Evolutionary conservation across 1,284 basidiomycete species (phyloP), one percentile per base, ranked within the genome.

Genomic region (Malassezia nana): DNA sequence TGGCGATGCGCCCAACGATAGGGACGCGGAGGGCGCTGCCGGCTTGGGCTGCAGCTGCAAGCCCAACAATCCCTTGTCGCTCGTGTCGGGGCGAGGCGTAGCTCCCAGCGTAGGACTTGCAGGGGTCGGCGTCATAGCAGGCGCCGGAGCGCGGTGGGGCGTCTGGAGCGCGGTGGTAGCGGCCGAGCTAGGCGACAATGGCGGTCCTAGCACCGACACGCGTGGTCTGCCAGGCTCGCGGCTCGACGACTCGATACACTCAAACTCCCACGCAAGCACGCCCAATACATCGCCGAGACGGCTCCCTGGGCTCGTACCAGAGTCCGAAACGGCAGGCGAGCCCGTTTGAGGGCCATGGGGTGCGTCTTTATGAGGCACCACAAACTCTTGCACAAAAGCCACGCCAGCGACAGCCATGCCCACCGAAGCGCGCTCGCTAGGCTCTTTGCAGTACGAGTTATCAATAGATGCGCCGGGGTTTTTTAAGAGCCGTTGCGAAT

Each of bases 361-460:
- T 5, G 28, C 29, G 26, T 58, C 61, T 8, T 69, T 65, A 24
- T 54, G 50, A 1, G 64, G 64, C n/a, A 75, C 66, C 46, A 76
- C 67, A 56, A 75, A 65, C 58, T 76, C 75, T 45, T 76, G 75
- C 6, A 76, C 58, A 53, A 75, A 67, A 16, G 74, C 72, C 41
- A 75, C 62, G 31, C 67, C 67, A 2, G 65, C 59, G 8, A 75
- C 61, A 10, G 65, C 74, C 59, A 74, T 66, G 8, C 65, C 65
- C 13, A 76, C 63, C 1, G 66, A 66, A 41, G 64, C 61, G 8
- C 73, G 69, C 59, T 74, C 74, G 31, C 67, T 64, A 12, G 62
- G 65, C 58, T 66, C 66, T 52, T 74, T 74, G 55, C 65, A 59
- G 33, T 73, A 74, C n/a, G 67, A 66, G 44, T 67, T 62, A 3